Evolutionary conservation across 768 basidiomycete species (phyloP), one percentile per base, ranked within the genome.

Genomic region (Kwoniella botswanensis): DNA sequence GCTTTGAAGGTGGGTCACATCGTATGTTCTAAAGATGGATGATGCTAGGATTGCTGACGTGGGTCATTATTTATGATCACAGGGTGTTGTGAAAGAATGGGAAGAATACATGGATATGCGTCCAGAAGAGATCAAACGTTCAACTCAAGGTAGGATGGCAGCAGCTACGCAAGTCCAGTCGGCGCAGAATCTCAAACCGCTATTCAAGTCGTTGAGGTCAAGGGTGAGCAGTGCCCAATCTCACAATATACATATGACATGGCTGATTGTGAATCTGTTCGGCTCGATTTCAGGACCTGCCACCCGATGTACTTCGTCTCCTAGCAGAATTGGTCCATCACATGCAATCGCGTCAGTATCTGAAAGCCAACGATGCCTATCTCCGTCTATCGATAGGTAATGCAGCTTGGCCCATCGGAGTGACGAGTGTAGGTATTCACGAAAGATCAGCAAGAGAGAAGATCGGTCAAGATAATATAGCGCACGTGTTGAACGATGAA

Each of bases 381-480:
- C 89, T 99, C 24, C 91, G 97, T 7, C 86, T 99, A 50, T 94
- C 93, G 5, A 99, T 99, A 73, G 97, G 97, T 43, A 99, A 97
- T 78, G 96, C 97, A 0, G 95, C 97, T 2, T 99, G 97, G 97
- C 97, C 97, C 1, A 99, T 99, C 79, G 97, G 97, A 54, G 97
- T 99, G 10, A 99, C 97, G 71, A 96, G 96, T 92, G 97, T 98
- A 85, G 95, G 94, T 86, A 97, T 98, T 67, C 97, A 99, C 85
- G 97, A 97, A 84, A 92, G 97, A 81, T 94, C 93, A 0, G 97
- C 96, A 1, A 91, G 95, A 72, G 96, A 99, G 84, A 98, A 98
- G 85, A 99, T 99, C 71, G 94, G 93, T 15, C 90, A 92, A 50
- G 95, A 98, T 83, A 93, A 95, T 82, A 94, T 99, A 9, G 97